Evolutionary conservation across 192 early-diverging fungal genomes (phyloP), one percentile per base, ranked within the genome.

Genomic region (Backusella parvicylindrica): DNA sequence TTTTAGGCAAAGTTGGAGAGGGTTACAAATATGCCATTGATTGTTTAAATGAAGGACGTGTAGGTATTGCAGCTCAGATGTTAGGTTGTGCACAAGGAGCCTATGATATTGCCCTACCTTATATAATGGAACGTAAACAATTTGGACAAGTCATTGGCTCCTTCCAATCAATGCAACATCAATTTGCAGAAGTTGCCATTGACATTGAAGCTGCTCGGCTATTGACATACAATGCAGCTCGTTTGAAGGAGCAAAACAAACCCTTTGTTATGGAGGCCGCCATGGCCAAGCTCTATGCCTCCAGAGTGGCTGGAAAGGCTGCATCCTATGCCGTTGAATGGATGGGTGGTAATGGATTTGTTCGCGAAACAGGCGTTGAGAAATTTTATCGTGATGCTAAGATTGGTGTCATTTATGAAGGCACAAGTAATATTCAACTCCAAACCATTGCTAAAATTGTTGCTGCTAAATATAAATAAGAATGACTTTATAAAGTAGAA

Each of bases 21-120:
- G 97, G 97, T 28, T 98, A 98, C 91, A 98, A 96, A 83, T 94
- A 94, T 70, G 96, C 97, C 66, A 98, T 98, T 64, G 95, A 96
- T 79, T 94, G 94, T 71, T 88, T 98, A 72, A 98, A 98, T 86
- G 97, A 98, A 82, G 97, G 97, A 21, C 92, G 97, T 75, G 93
- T 97, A 56, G 97, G 97, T 72, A 99, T 99, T 84, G 96, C 96
- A 47, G 97, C 96, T 21, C 96, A 99, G 82, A 73, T 99, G 97
- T 78, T 97, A 35, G 97, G 97, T n/a, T 83, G 97, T 60, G 96
- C 97, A 6, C 96, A 97, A 81, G 97, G 97, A 30, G 95, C 91
- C 16, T 92, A 91, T 68, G 95, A 97, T 83, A 77, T 83, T 64
- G 92, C 92, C 2, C 66, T 96, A 75, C 91, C 93, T 11, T 99